Base-by-base conservation (phyloP, 1,284 basidiomycete genomes). In the Polyporus tsugae region DNA sequence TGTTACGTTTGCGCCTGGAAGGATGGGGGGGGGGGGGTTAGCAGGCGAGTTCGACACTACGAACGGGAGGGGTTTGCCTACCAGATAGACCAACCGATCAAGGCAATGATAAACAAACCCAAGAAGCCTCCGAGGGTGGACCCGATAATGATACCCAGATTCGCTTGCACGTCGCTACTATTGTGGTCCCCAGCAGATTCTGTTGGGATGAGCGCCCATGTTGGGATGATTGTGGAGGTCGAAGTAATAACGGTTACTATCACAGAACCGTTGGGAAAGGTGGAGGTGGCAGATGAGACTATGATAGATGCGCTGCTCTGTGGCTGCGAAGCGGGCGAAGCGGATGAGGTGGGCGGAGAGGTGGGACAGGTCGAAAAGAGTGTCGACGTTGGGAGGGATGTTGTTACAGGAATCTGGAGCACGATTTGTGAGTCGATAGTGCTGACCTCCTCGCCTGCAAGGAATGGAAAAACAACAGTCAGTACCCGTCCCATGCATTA, bases 101-200 rank as follows among this genome's bases (percentile, higher is more conserved):
- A 66, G 0, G 72, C 75, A 4, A 78, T 60, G 6, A 70, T 67
- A 15, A 78, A 66, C 29, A 79, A 61, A 4, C 77, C 77, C 35
- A 78, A 74, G 65, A 79, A 78, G 10, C 78, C 78, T 35, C 77
- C 78, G 0, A 79, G 67, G 0, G 74, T 70, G 0, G 77, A 77
- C 1, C 77, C 78, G 10, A 79, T 66, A 17, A 78, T 69, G 6
- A 76, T 74, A 1, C 67, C 78, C 3, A 77, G 66, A 13, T 33
- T 65, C 57, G 9, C 35, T n/a, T 6, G 70, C 25, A 15, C 52
- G 25, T 53, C 62, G 55, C 29, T 52, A 25, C 66, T 67, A 38
- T 62, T 58, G 17, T 68, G 46, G 22, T 55, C 53, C 13, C 63
- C 42, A 19, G 38, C n/a, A 41, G 46, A 10, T 49, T 29, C 38